These are phyloP conservation scores for Clitoria ternatea DNA, from an alignment of 306 rosid genomes.

Conservation along the genomic window DNA sequence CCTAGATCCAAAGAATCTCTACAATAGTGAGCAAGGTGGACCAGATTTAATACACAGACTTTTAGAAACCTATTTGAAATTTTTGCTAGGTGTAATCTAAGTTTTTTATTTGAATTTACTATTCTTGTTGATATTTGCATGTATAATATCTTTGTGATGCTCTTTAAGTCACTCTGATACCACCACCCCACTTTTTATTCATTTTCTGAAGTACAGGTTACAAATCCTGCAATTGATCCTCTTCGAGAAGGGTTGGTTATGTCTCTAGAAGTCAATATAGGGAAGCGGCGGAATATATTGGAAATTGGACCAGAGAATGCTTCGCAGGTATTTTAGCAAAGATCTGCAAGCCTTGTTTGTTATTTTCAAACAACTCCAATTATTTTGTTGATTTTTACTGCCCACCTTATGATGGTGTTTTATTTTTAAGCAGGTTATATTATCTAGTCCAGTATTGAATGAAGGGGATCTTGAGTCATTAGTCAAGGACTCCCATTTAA, in stretches of 20 bases:
- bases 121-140: background rate
- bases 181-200: background rate
- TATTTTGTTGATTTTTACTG: conserved; percentile 21
- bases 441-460: conserved; percentile 90
- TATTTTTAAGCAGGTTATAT: conserved; percentile 66
- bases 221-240: conserved; percentile 99
- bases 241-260: conserved; percentile 98
- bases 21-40: background rate
- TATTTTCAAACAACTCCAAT: background rate
- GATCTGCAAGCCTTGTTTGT: background rate
- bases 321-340: conserved; percentile 62
- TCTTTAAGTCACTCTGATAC: conserved; percentile 4
- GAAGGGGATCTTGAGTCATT: conserved; percentile 91
- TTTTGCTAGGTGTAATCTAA: background rate
- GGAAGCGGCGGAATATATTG: conserved; percentile 82
- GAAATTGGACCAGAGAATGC: conserved; percentile 97
- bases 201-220: conserved; percentile 53
- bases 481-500: conserved; percentile 66
- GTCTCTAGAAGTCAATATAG: conserved; percentile 98
- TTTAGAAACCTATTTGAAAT: background rate
- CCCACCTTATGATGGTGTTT: conserved; percentile 18
- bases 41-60: background rate
- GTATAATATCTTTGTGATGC: conserved; percentile 1
- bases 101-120: background rate
- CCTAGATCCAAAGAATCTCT: background rate